Conservation (phyloP, 1,284 basidiomycete species). For the Fomitopsis betulina region DNA sequence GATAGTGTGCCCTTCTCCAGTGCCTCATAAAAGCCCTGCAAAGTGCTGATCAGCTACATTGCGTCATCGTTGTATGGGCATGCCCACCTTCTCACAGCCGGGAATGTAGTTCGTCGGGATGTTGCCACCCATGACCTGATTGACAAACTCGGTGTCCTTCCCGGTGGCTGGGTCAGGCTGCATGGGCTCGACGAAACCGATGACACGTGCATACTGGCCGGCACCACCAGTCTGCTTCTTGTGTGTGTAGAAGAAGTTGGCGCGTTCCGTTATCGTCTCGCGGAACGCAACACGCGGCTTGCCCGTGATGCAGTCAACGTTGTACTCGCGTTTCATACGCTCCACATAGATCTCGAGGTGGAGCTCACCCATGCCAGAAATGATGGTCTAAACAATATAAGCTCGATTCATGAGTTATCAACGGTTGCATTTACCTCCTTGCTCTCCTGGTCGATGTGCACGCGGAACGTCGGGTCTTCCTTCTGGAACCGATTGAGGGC, state of each 20-base stretch:
- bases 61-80: slow-evolving; percentile 9
- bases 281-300: slow-evolving; percentile 97
- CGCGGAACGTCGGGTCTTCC: slow-evolving; percentile 98
- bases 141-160: slow-evolving; percentile 88
- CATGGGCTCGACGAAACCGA: slow-evolving; percentile 93
- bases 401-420: background rate
- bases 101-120: slow-evolving; percentile 93
- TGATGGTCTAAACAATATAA: slow-evolving; percentile 75
- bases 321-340: slow-evolving; percentile 98
- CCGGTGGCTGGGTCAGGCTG: slow-evolving; percentile 74
- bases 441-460: slow-evolving; percentile 91
- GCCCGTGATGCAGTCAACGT: slow-evolving; percentile 90
- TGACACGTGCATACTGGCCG: slow-evolving; percentile 94
- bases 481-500: slow-evolving; percentile 98
- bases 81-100: slow-evolving; percentile 83
- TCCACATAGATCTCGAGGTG: slow-evolving; percentile 99
- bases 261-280: slow-evolving; percentile 84
- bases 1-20: slow-evolving; percentile 89
- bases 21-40: slow-evolving; percentile 91
- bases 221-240: slow-evolving; percentile 99
- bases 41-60: background rate
- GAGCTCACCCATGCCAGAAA: slow-evolving; percentile 98
- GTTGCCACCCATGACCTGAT: slow-evolving; percentile 87
- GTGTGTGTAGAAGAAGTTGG: slow-evolving; percentile 90
- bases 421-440: slow-evolving; percentile 64